Conservation (phyloP, 2,329 filamentous ascomycete species). For the Fusarium papillatum region DNA sequence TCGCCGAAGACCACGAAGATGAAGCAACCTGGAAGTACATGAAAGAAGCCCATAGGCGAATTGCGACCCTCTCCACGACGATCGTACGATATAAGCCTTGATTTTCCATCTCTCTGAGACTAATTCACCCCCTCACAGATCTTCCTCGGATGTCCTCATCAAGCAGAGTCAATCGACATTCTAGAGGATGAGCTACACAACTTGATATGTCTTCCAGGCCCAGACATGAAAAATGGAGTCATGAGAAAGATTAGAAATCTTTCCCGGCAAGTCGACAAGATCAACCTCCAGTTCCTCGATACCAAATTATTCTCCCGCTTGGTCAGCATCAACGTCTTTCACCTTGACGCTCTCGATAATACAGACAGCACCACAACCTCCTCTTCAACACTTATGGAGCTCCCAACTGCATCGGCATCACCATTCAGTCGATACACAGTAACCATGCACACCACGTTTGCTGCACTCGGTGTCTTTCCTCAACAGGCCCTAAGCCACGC, state of each 20-base stretch:
- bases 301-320: background rate
- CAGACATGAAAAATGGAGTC: background rate
- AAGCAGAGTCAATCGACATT: background rate
- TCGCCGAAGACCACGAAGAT: background rate
- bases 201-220: background rate
- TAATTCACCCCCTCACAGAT: background rate
- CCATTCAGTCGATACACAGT: background rate
- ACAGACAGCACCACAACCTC: background rate
- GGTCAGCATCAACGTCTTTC: background rate
- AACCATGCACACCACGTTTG: background rate
- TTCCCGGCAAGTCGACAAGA: background rate
- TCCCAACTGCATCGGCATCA: background rate
- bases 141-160: constrained; percentile 16
- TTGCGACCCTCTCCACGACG: background rate
- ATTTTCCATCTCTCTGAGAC: fast-evolving
- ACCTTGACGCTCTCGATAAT: background rate
- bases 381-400: background rate
- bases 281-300: background rate
- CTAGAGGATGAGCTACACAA: constrained; percentile 5
- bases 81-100: background rate
- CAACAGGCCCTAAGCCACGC: background rate
- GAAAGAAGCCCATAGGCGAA: background rate
- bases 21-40: background rate
- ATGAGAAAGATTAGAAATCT: background rate
- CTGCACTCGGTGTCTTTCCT: background rate